Percentiles rank a stretch among this genome's conserved stretches.
phyloP scores from a whole-genome alignment of 106 monocot genomes.

The Chionographis japonica region DNA sequence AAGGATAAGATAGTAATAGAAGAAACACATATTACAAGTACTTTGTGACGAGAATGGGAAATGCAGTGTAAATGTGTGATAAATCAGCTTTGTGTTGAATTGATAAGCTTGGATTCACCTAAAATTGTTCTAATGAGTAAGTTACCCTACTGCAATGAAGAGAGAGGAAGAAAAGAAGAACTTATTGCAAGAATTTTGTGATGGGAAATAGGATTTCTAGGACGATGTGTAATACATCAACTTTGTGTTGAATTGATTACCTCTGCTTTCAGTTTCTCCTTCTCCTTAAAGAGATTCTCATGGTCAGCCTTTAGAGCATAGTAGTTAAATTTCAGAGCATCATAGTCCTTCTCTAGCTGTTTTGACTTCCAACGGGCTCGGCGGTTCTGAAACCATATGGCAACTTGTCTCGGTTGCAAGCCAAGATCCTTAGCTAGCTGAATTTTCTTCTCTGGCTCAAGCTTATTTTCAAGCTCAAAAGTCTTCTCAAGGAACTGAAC shows the following conservation, averaged over 20 bases:
- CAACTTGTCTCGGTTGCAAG: slow-evolving; percentile 61
- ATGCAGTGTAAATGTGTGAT: neutral
- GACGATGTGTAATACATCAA: neutral
- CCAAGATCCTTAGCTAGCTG: slow-evolving; percentile 58
- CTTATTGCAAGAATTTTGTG: too few species aligned
- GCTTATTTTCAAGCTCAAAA: slow-evolving; percentile 63
- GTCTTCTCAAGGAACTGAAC: slow-evolving; percentile 55
- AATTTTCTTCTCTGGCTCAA: slow-evolving; percentile 61
- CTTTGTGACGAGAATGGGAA: neutral
- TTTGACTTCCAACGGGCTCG: slow-evolving; percentile 72
- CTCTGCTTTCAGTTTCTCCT: slow-evolving; percentile 56
- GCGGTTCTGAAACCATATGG: slow-evolving; percentile 81
- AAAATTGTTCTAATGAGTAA: too few species aligned
- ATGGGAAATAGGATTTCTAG: neutral
- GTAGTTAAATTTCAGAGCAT: slow-evolving; percentile 31
- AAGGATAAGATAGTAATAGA: too few species aligned
- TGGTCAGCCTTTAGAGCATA: slow-evolving; percentile 40
- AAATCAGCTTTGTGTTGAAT: neutral
- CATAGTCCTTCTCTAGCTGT: slow-evolving; percentile 68
- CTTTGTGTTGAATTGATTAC: slow-evolving; percentile 12
- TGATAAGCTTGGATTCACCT: slow-evolving; percentile 25
- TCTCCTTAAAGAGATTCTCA: slow-evolving; percentile 42
- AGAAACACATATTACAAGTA: neutral
- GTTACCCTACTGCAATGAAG: too few species aligned
- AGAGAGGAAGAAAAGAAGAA: neutral